A percentile compares a stretch with the other conserved stretches of the same genome.
These are phyloP conservation scores for Lipomyces starkeyi DNA, from an alignment of 805 yeast genomes.

Conservation along the genomic window DNA sequence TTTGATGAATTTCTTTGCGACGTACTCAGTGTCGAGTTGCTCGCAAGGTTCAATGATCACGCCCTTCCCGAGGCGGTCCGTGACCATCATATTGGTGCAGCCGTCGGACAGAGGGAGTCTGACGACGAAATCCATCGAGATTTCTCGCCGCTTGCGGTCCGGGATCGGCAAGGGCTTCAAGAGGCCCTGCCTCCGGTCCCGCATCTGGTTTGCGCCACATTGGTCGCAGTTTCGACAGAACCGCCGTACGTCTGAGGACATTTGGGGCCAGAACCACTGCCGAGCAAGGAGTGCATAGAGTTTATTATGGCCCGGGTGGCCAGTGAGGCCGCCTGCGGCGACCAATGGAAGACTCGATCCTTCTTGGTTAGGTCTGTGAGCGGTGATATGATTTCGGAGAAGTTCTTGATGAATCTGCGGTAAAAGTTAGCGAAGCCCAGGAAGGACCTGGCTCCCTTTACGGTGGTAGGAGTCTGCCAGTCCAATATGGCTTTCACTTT, in stretches of 20 bases:
- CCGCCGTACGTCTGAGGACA: too few relatives aligned
- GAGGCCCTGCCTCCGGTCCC: constrained; percentile 14
- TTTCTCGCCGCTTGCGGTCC: constrained; percentile 37
- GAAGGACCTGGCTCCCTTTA: constrained; percentile 10
- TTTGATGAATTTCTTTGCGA: background rate
- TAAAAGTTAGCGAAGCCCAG: constrained; percentile 18
- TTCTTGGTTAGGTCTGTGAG: background rate
- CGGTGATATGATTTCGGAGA: background rate
- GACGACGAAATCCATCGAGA: constrained; percentile 37
- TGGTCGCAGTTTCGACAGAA: too few relatives aligned
- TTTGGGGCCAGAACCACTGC: too few relatives aligned
- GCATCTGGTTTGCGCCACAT: too few relatives aligned
- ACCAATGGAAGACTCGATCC: too few relatives aligned
- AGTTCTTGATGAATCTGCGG: constrained; percentile 16
- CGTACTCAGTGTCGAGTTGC: background rate
- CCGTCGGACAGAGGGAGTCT: constrained; percentile 30
- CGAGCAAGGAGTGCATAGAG: too few relatives aligned
- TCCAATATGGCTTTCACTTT: constrained; percentile 17
- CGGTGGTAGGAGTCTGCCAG: constrained; percentile 16
- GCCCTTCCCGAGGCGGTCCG: background rate
- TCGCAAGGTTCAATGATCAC: background rate
- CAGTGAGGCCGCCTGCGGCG: too few relatives aligned
- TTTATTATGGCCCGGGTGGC: too few relatives aligned
- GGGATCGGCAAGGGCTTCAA: constrained; percentile 28
- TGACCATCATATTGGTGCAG: background rate